These are phyloP conservation scores for Kwoniella mangroviensis DNA, from an alignment of 768 basidiomycete species.

Conservation along the genomic window DNA sequence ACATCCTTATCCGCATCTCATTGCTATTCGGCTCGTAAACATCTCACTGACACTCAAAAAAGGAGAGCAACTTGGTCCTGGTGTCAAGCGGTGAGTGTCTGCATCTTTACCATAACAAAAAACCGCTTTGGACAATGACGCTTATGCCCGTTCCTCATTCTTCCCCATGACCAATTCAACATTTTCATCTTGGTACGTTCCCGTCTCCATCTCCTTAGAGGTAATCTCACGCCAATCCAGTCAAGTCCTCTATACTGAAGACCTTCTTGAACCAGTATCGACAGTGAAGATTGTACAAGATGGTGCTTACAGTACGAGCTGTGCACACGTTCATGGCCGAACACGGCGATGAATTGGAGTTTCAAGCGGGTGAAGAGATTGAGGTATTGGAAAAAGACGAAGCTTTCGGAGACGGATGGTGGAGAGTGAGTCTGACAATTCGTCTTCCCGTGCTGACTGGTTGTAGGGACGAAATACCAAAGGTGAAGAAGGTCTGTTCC, in stretches of 20 bases:
- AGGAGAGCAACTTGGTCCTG: not conserved
- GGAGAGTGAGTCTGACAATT: slow-evolving; percentile 66
- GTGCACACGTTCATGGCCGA: slow-evolving; percentile 73
- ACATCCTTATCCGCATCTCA: not conserved
- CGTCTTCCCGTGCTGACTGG: not conserved
- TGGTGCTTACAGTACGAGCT: slow-evolving; percentile 42
- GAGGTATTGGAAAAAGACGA: slow-evolving; percentile 93
- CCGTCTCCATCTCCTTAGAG: not conserved
- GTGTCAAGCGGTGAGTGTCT: too few relatives aligned
- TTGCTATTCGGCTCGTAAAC: not conserved
- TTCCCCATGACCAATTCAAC: slow-evolving; percentile 7
- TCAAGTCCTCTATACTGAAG: not conserved
- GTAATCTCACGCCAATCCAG: not conserved
- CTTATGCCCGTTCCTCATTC: not conserved
- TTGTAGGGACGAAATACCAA: slow-evolving; percentile 78
- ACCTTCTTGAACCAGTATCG: not conserved
- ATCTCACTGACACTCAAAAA: not conserved
- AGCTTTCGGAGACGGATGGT: slow-evolving; percentile 93
- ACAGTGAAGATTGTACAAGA: not conserved
- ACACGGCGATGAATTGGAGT: slow-evolving; percentile 89
- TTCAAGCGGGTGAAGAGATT: slow-evolving; percentile 82
- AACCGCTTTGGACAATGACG: not conserved
- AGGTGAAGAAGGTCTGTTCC: slow-evolving; percentile 88
- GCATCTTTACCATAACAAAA: not conserved
- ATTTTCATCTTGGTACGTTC: not conserved